A percentile compares a stretch with the other conserved stretches of the same genome.
Conservation (phyloP, 495 filamentous ascomycete genomes). For the Daldinia loculata region DNA sequence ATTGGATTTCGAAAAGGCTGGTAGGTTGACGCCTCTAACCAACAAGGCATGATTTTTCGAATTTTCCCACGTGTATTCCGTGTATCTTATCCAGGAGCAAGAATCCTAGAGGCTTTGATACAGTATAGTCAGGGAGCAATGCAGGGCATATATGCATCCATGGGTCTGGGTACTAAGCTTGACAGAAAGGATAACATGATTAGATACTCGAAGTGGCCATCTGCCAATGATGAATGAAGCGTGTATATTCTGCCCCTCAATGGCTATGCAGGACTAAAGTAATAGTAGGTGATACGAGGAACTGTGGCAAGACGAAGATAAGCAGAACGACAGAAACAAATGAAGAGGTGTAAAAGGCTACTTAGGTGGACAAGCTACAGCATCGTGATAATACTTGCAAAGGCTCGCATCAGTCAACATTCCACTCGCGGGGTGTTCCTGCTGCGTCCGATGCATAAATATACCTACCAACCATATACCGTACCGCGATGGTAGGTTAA, state of each 20-base stretch:
- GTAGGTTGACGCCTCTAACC: neutral
- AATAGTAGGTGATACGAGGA: constrained; percentile 8
- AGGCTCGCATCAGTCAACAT: constrained; percentile 19
- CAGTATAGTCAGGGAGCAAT: neutral
- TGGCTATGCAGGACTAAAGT: constrained; percentile 6
- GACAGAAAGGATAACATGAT: constrained; percentile 4
- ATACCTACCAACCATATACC: constrained; percentile 32
- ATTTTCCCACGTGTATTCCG: neutral
- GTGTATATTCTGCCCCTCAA: constrained; percentile 3
- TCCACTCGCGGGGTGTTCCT: constrained; percentile 12
- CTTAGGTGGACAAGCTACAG: constrained; percentile 5
- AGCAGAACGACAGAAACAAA: constrained; percentile 7
- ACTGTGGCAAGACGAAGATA: constrained; percentile 20
- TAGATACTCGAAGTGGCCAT: neutral
- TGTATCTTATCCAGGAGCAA: neutral
- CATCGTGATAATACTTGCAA: constrained; percentile 11
- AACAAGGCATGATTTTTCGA: neutral
- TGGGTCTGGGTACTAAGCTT: neutral
- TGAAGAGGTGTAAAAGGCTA: neutral
- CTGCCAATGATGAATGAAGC: constrained; percentile 8
- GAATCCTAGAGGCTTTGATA: neutral
- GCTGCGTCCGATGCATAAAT: constrained; percentile 22
- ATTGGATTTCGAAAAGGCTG: neutral
- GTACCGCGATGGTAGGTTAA: constrained; percentile 12
- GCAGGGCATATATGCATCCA: neutral